phyloP scores from a whole-genome alignment of 2,329 filamentous ascomycete species.

The Hypoxylon sp. region DNA sequence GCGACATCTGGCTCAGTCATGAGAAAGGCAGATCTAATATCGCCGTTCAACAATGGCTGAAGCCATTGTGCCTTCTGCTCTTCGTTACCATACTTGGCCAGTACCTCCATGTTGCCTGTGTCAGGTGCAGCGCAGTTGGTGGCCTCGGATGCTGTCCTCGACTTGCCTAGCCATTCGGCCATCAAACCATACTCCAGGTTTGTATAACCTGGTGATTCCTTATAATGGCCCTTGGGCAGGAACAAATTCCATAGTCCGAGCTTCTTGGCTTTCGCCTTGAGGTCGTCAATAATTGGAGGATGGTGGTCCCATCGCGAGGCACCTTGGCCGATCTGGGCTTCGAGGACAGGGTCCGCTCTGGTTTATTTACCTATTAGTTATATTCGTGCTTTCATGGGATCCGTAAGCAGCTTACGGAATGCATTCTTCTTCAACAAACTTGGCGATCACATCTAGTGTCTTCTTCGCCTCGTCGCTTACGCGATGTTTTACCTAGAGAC shows the following conservation, averaged over 20 bases:
- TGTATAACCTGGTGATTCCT: conserved; percentile 90
- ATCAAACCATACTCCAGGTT: conserved; percentile 98
- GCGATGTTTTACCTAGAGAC: conserved; percentile 56
- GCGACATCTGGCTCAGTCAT: conserved; percentile 94
- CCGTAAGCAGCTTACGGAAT: conserved; percentile 67
- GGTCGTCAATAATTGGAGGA: conserved; percentile 83
- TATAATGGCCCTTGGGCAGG: conserved; percentile 92
- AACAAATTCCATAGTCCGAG: conserved; percentile 99
- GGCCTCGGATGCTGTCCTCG: conserved; percentile 81
- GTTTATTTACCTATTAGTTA: conserved; percentile 34
- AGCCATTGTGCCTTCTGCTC: conserved; percentile 88
- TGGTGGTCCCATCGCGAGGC: conserved; percentile 80
- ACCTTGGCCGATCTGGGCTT: conserved; percentile 81
- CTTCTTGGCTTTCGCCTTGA: conserved; percentile 83
- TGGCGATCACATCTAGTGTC: conserved; percentile 87
- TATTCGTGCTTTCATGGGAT: conserved; percentile 11
- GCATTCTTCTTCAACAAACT: conserved; percentile 97
- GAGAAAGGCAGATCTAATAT: conserved; percentile 88
- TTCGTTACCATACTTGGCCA: conserved; percentile 89
- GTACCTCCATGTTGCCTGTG: conserved; percentile 94
- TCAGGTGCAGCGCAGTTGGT: conserved; percentile 91
- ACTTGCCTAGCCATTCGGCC: conserved; percentile 95
- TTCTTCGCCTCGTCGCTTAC: conserved; percentile 87
- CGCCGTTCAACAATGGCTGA: conserved; percentile 79
- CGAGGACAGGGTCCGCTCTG: conserved; percentile 80